Evolutionary conservation across 169 alveolate species (phyloP).

Genomic region (Toxoplasma gondii): DNA sequence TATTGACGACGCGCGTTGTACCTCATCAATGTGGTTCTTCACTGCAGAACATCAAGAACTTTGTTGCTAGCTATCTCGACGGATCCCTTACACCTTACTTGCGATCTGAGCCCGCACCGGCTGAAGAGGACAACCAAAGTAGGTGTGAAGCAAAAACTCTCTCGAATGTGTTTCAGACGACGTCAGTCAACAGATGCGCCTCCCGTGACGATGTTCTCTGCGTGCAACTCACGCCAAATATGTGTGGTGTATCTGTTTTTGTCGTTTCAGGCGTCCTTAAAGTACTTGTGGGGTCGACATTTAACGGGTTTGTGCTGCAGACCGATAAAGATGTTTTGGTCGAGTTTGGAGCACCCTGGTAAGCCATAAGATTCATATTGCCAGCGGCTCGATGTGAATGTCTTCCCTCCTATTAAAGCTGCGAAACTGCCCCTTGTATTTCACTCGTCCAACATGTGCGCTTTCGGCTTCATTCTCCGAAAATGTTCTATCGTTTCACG

Average conservation of each 20-base stretch:
- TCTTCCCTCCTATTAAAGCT: not conserved
- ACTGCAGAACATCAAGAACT: not conserved
- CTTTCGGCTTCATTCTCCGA: no score
- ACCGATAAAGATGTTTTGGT: constrained; percentile 41
- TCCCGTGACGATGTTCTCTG: not conserved
- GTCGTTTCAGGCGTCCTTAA: constrained; percentile 40
- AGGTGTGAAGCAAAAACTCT: not conserved
- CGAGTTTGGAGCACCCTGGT: constrained; percentile 65
- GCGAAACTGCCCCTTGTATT: not conserved
- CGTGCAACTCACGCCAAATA: not conserved
- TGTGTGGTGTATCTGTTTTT: not conserved
- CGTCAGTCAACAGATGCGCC: not conserved
- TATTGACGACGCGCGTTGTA: no score
- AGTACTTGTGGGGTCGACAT: constrained; percentile 50
- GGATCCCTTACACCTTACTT: constrained; percentile 51
- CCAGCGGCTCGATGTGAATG: not conserved
- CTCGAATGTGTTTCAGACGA: not conserved
- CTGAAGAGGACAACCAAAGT: constrained; percentile 40
- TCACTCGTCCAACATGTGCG: not conserved
- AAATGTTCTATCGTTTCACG: no score
- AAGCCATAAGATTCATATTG: not conserved
- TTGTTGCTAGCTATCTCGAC: constrained; percentile 10
- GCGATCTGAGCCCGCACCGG: constrained; percentile 46
- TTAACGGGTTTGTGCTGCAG: not conserved
- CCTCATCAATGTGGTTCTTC: no score